Evolutionary conservation across 768 basidiomycete species (phyloP), one percentile per base, ranked within the genome.

Genomic region (Phlebiopsis flavidoalba): DNA sequence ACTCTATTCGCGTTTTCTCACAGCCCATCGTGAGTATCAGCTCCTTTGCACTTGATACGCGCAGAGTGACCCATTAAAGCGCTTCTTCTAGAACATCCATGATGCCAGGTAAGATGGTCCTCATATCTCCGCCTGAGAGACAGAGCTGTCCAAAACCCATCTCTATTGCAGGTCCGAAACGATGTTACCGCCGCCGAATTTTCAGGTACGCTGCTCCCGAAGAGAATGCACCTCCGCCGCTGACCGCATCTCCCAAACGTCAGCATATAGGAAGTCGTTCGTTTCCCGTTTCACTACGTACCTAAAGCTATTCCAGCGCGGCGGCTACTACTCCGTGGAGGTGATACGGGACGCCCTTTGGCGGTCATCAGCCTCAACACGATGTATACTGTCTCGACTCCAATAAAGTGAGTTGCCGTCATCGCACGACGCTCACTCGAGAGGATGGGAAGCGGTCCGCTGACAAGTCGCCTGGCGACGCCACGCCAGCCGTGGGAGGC

Each of bases 321-420:
- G 94, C n/a, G 91, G 87, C 19, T 95, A 95, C 74, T 95, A 79
- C 67, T 80, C 89, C 2, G 77, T 82, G 40, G 93, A 95, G 66
- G 88, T 95, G 46, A 83, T 95, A 33, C 88, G 90, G 0, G 79
- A 86, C 63, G 67, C 83, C 59, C 66, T n/a, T n/a, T 95, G 43
- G 91, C 90, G 11, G 89, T 87, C 53, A 86, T 97, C 68, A 89
- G 88, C 65, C 76, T 95, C 55, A 97, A 95, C 72, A 94, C 93
- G 0, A 82, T 95, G 75, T 95, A 91, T 74, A n/a, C 95, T 91
- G 76, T 95, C n/a, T 89, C 72, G 89, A 92, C 70, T 86, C 89
- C 14, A 95, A 95, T 73, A 90, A 91, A 77, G 91, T 88, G 57
- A n/a, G n/a, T n/a, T n/a, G n/a, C n/a, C 60, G 77, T 64, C 36